Conservation (phyloP, 2,329 filamentous ascomycete genomes). For the Diaporthe sp. region DNA sequence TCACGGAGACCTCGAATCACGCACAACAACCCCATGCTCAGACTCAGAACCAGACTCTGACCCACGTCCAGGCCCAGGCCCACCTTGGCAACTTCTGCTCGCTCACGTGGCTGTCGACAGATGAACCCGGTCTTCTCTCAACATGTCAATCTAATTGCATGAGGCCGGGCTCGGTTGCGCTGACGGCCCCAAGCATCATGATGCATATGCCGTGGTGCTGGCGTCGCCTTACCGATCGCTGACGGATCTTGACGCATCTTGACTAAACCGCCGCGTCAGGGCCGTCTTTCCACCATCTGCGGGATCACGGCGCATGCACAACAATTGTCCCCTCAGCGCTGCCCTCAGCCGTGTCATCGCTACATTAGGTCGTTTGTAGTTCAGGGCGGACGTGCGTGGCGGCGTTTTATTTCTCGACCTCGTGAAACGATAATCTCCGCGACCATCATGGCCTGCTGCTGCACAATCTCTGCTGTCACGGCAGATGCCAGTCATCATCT, state of each 20-base stretch:
- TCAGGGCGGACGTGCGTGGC: conserved; percentile 3
- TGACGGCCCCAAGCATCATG: conserved; percentile 20
- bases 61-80: background rate
- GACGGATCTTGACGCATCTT: conserved; percentile 19
- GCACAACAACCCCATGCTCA: conserved; percentile 13
- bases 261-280: conserved; percentile 5
- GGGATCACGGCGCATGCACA: conserved; percentile 21
- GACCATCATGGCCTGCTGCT: background rate
- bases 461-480: conserved; percentile 18
- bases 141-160: conserved; percentile 24
- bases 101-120: conserved; percentile 28
- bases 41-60: background rate
- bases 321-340: conserved; percentile 22
- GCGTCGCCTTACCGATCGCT: conserved; percentile 2
- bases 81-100: conserved; percentile 8
- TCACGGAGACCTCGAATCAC: conserved; percentile 18
- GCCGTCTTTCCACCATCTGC: background rate
- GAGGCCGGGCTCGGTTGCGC: conserved; percentile 15
- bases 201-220: conserved; percentile 13
- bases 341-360: conserved; percentile 26
- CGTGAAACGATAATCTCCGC: conserved; percentile 31
- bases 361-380: conserved; percentile 14
- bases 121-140: conserved; percentile 13
- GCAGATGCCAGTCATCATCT: conserved; percentile 18
- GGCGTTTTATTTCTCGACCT: conserved; percentile 25